These are phyloP conservation scores for Ceratonia siliqua DNA, from an alignment of 306 rosid species.

Conservation along the genomic window DNA sequence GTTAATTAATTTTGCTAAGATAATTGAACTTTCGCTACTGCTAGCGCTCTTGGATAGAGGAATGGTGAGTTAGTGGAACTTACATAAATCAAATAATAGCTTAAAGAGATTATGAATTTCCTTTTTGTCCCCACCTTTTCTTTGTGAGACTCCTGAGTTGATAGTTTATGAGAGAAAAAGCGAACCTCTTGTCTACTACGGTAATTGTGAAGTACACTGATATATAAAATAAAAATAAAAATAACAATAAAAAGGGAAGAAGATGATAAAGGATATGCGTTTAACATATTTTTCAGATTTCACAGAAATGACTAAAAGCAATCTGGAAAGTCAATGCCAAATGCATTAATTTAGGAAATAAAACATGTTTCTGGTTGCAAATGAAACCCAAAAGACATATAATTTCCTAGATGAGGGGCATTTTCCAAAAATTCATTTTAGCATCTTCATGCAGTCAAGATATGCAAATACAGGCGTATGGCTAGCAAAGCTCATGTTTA, in stretches of 20 bases:
- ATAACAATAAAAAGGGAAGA: no score
- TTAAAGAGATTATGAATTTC: not conserved
- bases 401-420: not conserved
- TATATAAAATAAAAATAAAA: no score
- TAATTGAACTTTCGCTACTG: not conserved
- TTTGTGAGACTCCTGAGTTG: not conserved
- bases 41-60: constrained; percentile 9
- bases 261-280: no score
- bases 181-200: not conserved
- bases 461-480: not conserved
- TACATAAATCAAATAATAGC: not conserved
- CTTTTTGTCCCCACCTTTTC: not conserved
- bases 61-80: not conserved
- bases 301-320: not conserved
- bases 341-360: not conserved
- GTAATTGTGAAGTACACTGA: no score
- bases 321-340: not conserved
- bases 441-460: not conserved
- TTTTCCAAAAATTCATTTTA: not conserved
- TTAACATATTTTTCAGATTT: not conserved
- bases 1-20: not conserved
- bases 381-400: not conserved
- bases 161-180: not conserved
- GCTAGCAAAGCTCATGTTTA: not conserved
- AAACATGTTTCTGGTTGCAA: not conserved